Conservation (phyloP, 106 monocot genomes). For the Posidonia australis region DNA sequence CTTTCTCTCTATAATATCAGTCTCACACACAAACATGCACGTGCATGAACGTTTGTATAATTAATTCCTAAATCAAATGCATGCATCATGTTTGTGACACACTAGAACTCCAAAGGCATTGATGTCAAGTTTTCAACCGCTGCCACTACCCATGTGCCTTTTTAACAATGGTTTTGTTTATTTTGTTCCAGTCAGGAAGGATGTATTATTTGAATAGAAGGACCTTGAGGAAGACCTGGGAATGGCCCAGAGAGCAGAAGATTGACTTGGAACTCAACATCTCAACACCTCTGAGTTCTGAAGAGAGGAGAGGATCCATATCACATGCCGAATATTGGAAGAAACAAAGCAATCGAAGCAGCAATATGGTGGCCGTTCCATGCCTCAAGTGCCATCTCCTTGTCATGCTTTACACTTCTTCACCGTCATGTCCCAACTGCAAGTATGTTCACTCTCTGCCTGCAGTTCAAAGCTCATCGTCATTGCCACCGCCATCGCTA, state of each 20-base stretch:
- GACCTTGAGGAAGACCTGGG: slow-evolving; percentile 28
- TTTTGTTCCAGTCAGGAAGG: slow-evolving; percentile 20
- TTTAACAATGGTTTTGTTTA: too few relatives aligned
- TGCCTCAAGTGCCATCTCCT: slow-evolving; percentile 87
- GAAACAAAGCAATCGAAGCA: slow-evolving; percentile 1
- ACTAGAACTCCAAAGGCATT: too few relatives aligned
- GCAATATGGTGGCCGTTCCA: slow-evolving; percentile 41
- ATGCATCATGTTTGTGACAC: too few relatives aligned
- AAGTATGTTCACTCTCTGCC: slow-evolving; percentile 59
- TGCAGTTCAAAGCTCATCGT: slow-evolving; percentile 7
- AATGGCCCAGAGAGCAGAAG: slow-evolving; percentile 13
- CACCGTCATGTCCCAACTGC: slow-evolving; percentile 93
- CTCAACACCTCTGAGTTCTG: neutral
- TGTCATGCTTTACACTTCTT: slow-evolving; percentile 77
- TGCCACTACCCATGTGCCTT: too few relatives aligned
- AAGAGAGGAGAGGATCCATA: neutral
- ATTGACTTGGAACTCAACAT: slow-evolving; percentile 31
- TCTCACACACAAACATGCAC: too few relatives aligned
- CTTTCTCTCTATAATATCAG: neutral
- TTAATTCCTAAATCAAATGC: too few relatives aligned
- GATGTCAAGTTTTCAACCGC: too few relatives aligned
- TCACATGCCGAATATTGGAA: neutral
- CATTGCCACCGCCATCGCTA: neutral
- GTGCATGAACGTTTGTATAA: too few relatives aligned
- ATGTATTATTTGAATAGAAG: slow-evolving; percentile 29